Evolutionary conservation across 176 grass and related monocot species (phyloP).

Genomic region (Urochloa ruziziensis): DNA sequence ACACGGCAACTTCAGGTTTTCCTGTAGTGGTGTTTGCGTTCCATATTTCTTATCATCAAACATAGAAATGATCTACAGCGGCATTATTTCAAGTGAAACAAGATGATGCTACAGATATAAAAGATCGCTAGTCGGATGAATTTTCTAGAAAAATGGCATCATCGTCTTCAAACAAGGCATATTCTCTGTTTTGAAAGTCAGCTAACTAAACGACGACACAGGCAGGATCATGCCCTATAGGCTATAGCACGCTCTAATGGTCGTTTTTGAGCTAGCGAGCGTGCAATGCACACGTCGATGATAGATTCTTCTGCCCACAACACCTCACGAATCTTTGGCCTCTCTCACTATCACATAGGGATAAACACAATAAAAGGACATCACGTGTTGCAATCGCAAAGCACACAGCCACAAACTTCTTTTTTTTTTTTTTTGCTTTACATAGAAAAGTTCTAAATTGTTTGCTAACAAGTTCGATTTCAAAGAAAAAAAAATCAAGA

Average conservation of each 20-base stretch:
- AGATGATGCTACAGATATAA: no score
- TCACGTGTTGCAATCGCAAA: background rate
- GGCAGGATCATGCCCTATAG: background rate
- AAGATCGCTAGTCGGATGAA: no score
- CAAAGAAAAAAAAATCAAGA: background rate
- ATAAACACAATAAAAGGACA: conserved; percentile 19
- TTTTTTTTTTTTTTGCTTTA: no score
- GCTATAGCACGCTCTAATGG: background rate
- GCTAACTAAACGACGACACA: background rate
- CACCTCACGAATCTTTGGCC: background rate
- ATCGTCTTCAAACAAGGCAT: no score
- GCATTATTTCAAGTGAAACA: no score
- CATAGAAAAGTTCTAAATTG: no score
- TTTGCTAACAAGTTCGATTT: background rate
- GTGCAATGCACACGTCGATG: background rate
- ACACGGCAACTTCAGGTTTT: no score
- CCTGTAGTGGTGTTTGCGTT: no score
- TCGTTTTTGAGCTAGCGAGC: conserved; percentile 6
- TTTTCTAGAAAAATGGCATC: no score
- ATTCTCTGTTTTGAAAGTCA: no score
- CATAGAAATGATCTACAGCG: no score
- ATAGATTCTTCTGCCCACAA: background rate
- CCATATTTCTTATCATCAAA: no score
- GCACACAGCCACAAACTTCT: conserved; percentile 8
- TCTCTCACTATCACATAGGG: background rate